Evolutionary conservation across 768 basidiomycete genomes (phyloP).

Genomic region (Termitomyces heimii): DNA sequence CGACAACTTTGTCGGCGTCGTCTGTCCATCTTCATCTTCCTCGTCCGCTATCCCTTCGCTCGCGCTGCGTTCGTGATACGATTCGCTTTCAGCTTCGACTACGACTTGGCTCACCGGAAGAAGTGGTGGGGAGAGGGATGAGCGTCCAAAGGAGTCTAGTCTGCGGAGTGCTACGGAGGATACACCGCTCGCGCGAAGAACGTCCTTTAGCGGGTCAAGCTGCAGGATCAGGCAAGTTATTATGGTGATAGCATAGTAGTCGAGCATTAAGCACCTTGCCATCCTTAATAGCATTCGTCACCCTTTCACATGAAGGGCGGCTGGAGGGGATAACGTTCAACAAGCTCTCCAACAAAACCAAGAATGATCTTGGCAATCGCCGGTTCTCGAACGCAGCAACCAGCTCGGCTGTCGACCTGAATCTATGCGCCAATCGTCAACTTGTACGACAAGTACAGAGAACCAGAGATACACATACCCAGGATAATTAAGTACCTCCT

Average conservation of each 20-base stretch:
- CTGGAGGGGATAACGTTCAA: constrained; percentile 51
- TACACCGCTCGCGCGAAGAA: not conserved
- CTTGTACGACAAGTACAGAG: not conserved
- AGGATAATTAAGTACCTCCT: constrained; percentile 66
- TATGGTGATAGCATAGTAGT: not conserved
- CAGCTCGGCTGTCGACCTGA: constrained; percentile 46
- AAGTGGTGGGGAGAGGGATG: not conserved
- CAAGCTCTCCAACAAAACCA: constrained; percentile 69
- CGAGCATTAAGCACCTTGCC: constrained; percentile 46
- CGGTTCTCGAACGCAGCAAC: constrained; percentile 59
- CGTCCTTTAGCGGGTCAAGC: constrained; percentile 16
- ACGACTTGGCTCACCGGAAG: not conserved
- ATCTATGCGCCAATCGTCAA: constrained; percentile 21
- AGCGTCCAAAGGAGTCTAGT: constrained; percentile 1
- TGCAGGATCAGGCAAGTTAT: not conserved
- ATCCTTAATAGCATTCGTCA: constrained; percentile 60
- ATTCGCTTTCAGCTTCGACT: not conserved
- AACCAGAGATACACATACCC: constrained; percentile 43
- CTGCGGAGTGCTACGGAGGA: constrained; percentile 11
- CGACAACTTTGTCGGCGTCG: not conserved
- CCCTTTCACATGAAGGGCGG: constrained; percentile 72
- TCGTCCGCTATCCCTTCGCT: not conserved
- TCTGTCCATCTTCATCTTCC: constrained; percentile 1
- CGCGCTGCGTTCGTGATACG: not conserved
- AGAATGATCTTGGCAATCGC: constrained; percentile 63